Conservation (phyloP, 495 filamentous ascomycete genomes). For the Darksidea phi region DNA sequence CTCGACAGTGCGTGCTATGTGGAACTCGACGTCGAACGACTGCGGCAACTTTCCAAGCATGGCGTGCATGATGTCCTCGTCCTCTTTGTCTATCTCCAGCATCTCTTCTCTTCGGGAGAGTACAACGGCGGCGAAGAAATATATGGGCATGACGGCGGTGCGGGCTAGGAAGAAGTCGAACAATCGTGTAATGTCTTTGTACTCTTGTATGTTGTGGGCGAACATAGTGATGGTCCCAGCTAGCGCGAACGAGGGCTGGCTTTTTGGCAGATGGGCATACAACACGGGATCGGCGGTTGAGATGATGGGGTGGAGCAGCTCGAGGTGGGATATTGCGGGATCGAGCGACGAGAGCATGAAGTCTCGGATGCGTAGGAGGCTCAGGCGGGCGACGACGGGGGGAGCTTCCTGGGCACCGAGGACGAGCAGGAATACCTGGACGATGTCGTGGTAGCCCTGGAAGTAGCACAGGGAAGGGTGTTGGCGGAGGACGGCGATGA, state of each 20-base stretch:
- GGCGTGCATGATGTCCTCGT: constrained; percentile 92
- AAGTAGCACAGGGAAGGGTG: constrained; percentile 92
- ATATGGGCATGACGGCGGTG: constrained; percentile 81
- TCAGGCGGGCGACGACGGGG: constrained; percentile 70
- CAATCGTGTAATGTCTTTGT: constrained; percentile 78
- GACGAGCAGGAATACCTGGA: constrained; percentile 90
- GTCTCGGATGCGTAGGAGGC: constrained; percentile 85
- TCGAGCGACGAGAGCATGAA: constrained; percentile 94
- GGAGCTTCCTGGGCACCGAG: constrained; percentile 58
- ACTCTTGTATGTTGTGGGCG: constrained; percentile 90
- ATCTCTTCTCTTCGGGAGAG: constrained; percentile 76
- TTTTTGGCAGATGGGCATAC: constrained; percentile 67
- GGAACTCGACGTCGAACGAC: constrained; percentile 75
- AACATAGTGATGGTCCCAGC: constrained; percentile 90
- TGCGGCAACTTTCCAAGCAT: constrained; percentile 83
- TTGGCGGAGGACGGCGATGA: constrained; percentile 69
- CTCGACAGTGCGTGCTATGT: constrained; percentile 62
- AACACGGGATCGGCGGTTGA: constrained; percentile 64
- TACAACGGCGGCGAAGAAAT: constrained; percentile 77
- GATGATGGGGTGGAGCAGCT: constrained; percentile 79
- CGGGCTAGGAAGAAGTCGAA: constrained; percentile 87
- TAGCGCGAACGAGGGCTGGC: constrained; percentile 88
- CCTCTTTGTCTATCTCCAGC: constrained; percentile 74
- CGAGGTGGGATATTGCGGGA: constrained; percentile 76
- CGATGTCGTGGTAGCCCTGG: constrained; percentile 98